Conservation (phyloP, 257 asterid genomes). For the Rehmannia glutinosa region DNA sequence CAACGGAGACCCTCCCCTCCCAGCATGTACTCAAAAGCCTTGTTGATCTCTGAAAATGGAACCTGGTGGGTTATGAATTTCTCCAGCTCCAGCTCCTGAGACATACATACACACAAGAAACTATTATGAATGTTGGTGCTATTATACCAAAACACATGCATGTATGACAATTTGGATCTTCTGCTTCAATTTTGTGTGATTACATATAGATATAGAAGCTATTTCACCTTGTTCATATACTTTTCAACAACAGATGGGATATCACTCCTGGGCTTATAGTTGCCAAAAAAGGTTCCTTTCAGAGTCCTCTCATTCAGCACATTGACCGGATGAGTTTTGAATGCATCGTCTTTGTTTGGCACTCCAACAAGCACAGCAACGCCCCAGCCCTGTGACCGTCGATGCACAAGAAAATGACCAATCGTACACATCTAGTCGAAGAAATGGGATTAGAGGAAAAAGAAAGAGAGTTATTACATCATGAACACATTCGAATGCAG, state of each 20-base stretch:
- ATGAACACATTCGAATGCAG: constrained; percentile 93
- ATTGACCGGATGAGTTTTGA: constrained; percentile 71
- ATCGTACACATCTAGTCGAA: not conserved
- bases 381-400: constrained; percentile 74
- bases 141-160: no score
- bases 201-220: not conserved
- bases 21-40: constrained; percentile 59
- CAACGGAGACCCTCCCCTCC: constrained; percentile 51
- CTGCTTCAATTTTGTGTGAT: no score
- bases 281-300: constrained; percentile 82
- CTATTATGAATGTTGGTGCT: no score
- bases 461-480: constrained; percentile 40
- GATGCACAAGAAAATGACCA: not conserved
- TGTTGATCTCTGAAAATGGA: constrained; percentile 59
- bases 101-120: no score
- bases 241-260: constrained; percentile 65
- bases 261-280: constrained; percentile 77
- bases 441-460: not conserved
- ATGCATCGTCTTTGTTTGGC: constrained; percentile 63
- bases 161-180: no score
- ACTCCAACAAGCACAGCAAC: constrained; percentile 93
- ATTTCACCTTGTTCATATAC: constrained; percentile 67
- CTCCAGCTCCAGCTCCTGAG: constrained; percentile 56
- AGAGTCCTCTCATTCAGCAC: constrained; percentile 77
- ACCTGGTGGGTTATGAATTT: constrained; percentile 56